Percentiles rank a stretch among this genome's conserved stretches.
Conservation (phyloP, 2,329 filamentous ascomycete genomes). For the Penicillium brasilianum region DNA sequence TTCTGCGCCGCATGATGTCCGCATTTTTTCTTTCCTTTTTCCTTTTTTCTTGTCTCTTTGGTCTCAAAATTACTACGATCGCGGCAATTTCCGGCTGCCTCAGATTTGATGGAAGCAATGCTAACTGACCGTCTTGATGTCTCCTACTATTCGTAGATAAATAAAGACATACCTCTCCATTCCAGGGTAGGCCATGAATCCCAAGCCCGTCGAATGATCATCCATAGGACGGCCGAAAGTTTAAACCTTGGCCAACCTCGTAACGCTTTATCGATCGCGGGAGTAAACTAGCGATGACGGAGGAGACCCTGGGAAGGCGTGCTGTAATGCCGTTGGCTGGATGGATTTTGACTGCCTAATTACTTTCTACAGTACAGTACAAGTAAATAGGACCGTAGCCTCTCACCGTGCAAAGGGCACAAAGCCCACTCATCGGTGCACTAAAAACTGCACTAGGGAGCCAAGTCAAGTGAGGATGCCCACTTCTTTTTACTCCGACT, state of each 20-base stretch:
- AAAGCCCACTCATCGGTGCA: too few relatives aligned
- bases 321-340: conserved; percentile 10
- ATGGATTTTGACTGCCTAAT: neutral
- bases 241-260: neutral
- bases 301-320: conserved; percentile 5
- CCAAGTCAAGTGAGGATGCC: too few relatives aligned
- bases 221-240: neutral
- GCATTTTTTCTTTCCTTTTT: neutral
- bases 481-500: too few relatives aligned
- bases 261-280: conserved; percentile 5
- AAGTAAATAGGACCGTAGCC: too few relatives aligned
- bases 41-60: neutral
- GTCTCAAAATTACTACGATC: neutral
- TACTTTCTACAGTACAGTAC: neutral
- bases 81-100: neutral
- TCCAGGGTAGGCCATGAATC: too few relatives aligned
- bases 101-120: too few relatives aligned
- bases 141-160: neutral
- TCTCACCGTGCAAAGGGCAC: too few relatives aligned
- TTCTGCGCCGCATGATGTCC: conserved; percentile 2
- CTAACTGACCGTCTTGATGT: too few relatives aligned
- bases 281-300: conserved; percentile 12
- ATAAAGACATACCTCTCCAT: neutral
- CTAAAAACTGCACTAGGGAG: too few relatives aligned
- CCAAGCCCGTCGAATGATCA: too few relatives aligned